Evolutionary conservation across 306 rosid genomes (phyloP).

Genomic region (Argentina anserina): DNA sequence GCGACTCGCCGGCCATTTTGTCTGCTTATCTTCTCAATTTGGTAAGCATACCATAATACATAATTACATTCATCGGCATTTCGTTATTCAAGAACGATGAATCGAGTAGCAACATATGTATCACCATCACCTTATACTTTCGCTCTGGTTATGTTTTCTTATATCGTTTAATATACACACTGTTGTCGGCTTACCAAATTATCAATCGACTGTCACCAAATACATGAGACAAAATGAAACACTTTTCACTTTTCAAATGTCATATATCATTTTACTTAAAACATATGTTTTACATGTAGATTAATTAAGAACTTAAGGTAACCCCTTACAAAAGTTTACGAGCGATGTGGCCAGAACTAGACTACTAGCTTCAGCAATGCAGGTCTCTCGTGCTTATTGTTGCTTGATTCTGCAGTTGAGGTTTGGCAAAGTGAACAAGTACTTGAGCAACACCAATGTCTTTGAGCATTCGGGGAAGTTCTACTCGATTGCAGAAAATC

Average conservation of each 20-base stretch:
- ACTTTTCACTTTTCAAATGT: no score
- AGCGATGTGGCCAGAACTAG: no score
- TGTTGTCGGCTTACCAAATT: not conserved
- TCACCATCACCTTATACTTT: not conserved
- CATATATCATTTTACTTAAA: no score
- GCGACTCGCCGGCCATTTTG: constrained; percentile 50
- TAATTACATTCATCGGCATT: not conserved
- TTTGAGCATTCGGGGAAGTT: constrained; percentile 63
- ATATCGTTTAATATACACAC: not conserved
- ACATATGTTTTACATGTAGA: no score
- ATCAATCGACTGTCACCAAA: not conserved
- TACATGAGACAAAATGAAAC: not conserved
- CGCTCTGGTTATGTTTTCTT: not conserved
- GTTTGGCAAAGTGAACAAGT: constrained; percentile 58
- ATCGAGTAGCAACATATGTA: not conserved
- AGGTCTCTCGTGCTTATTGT: no score
- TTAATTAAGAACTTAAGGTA: no score
- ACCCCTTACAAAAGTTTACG: no score
- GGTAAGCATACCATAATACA: constrained; percentile 27
- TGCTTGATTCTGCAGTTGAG: constrained; percentile 32
- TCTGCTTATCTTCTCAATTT: constrained; percentile 50
- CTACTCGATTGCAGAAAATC: constrained; percentile 57
- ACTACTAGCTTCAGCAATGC: no score
- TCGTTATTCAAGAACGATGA: not conserved
- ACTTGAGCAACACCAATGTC: constrained; percentile 61